Conservation (phyloP, 225 moss, liverwort and hornwort species). For the Climacium dendroides region DNA sequence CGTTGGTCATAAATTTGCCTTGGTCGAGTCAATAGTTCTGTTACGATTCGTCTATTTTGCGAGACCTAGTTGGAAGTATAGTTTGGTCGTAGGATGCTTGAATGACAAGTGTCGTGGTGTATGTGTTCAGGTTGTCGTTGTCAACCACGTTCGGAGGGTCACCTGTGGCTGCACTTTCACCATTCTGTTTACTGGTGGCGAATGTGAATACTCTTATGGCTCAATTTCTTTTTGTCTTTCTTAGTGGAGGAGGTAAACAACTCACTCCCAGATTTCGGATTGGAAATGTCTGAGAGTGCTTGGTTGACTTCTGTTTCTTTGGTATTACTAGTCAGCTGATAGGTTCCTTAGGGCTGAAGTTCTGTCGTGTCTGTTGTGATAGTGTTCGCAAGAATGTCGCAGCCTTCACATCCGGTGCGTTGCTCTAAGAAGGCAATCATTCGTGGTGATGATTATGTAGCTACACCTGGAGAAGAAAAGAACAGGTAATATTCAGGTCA, state of each 20-base stretch:
- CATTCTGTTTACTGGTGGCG: conserved; percentile 76
- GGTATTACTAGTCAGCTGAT: neutral
- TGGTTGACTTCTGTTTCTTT: neutral
- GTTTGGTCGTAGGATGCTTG: neutral
- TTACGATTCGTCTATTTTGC: neutral
- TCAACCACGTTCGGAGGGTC: conserved; percentile 93
- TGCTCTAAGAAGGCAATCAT: conserved; percentile 93
- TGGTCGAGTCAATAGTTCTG: neutral
- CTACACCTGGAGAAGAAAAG: conserved; percentile 38
- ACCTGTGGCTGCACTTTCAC: conserved; percentile 76
- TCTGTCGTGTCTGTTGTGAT: neutral
- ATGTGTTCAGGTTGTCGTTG: conserved; percentile 72
- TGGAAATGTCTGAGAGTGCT: neutral
- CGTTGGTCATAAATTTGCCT: neutral
- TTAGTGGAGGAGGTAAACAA: conserved; percentile 85
- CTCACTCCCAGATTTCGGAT: neutral
- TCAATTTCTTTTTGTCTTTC: conserved; percentile 95
- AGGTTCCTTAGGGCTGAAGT: neutral
- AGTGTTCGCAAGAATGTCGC: conserved; percentile 99
- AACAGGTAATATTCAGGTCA: conserved; percentile 22
- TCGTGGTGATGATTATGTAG: conserved; percentile 60
- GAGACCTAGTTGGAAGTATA: neutral
- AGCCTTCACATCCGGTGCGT: conserved; percentile 88
- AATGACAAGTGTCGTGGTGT: neutral
- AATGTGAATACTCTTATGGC: conserved; percentile 94